Base-by-base conservation (phyloP, 1,284 basidiomycete genomes). In the Golubevia sp. region DNA sequence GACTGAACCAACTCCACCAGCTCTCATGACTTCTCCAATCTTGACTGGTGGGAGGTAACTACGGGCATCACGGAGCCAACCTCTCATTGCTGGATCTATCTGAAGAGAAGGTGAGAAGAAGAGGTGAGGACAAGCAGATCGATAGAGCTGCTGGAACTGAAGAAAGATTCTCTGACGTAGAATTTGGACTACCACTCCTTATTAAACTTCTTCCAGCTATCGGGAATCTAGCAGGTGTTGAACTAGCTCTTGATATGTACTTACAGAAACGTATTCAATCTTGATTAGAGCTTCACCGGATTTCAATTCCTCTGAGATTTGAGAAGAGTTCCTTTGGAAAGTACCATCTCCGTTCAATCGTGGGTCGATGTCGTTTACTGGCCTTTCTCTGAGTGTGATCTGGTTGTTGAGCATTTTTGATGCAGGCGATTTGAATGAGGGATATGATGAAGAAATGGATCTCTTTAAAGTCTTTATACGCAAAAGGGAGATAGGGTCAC, bases 81-180 rank as follows among this genome's bases (percentile, higher is more conserved):
- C 90, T 38, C 93, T 88, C 92, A 94, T 93, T 0, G 91, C 91
- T 34, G 92, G 91, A 76, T 94, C 92, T 62, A 94, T 85, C 49
- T 34, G 30, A 3, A 34, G 30, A 34, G 5, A 3, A 34, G 30
- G n/a, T 5, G 30, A 34, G 38, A 18, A 44, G 38, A 44, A 44
- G 18, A 44, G 38, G 18, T 8, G 38, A 44, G 38, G 18, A 18
- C 5, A 34, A 34, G 30, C 5, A 34, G 5, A 34, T 3, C 4
- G 30, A 34, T 34, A 34, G 30, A 34, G n/a, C n/a, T n/a, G n/a
- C n/a, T n/a, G 18, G 38, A 44, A 44, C 18, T 8, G 18, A 18
- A 44, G 18, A 18, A 44, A 44, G 38, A 44, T 44, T 44, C n/a
- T n/a, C n/a, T n/a, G n/a, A n/a, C n/a, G n/a, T n/a, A n/a, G n/a